Base-by-base conservation (phyloP, 345 rosid species). In the Salix viminalis region DNA sequence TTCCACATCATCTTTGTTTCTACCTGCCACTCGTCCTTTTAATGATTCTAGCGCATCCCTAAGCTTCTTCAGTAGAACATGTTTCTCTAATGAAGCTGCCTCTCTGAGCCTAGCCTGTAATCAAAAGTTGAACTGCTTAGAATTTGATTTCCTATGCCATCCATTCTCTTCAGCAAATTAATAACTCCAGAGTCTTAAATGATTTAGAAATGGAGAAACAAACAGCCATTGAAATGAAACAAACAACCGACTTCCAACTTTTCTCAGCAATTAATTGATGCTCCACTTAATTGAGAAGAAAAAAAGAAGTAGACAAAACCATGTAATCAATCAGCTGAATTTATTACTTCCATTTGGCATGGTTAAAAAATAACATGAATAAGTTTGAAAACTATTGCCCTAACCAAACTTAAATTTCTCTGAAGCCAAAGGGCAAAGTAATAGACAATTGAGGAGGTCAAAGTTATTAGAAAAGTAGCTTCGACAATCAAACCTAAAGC, bases 21-120 rank as follows among this genome's bases (percentile, higher is more conserved):
- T 87, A 69, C 97, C 97, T 4, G 89, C 92, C 72, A 96, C 98
- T 62, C 92, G 92, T 72, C 99, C 98, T 86, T 82, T 90, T 72
- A 96, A 80, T 37, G 96, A 91, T 84, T 94, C 97, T 75, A 96
- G 76, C 10, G 96, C 97, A 88, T 94, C 98, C 79, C 98, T 85
- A 71, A 96, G 94, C 89, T 96, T 96, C 91, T 94, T 94, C 85
- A 96, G 72, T 81, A 96, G 94, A 75, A 96, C 96, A 88, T 96
- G 99, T 71, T 94, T 96, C 87, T 94, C 98, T 86, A 96, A 77
- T 13, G 97, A 96, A 69, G 94, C 95, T 79, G 93, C 98, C 82
- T 91, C 97, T 79, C 91, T 86, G 65, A 94, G 89, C 85, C 88
- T 91, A 44, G 97, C 97, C 98, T 96, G 97, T 82, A 86, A 71